Conservation (phyloP, 768 basidiomycete genomes). For the Crucibulum laeve region DNA sequence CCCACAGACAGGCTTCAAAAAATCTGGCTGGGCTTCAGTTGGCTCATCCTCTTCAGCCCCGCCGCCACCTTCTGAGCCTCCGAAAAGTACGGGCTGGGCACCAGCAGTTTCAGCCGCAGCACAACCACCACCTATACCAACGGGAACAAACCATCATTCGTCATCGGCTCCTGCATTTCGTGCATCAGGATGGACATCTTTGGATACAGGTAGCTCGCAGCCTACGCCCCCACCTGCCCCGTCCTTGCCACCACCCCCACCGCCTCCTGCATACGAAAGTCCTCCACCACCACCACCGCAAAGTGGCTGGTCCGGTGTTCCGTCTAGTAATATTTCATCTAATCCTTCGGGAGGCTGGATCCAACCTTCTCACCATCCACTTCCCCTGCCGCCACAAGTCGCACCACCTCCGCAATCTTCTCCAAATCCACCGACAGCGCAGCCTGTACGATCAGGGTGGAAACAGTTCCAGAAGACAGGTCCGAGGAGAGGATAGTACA, state of each 20-base stretch:
- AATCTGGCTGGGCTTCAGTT: constrained; percentile 48
- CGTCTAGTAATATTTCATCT: constrained; percentile 3
- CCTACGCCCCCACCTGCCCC: constrained; percentile 15
- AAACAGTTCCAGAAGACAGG: constrained; percentile 51
- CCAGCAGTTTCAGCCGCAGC: constrained; percentile 10
- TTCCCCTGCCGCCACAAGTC: constrained; percentile 4
- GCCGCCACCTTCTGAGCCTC: constrained; percentile 10
- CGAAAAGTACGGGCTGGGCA: no score
- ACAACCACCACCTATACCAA: constrained; percentile 12
- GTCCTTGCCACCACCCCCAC: constrained; percentile 17
- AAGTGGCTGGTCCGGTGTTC: constrained; percentile 9
- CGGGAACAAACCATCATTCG: constrained; percentile 6
- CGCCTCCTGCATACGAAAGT: constrained; percentile 14
- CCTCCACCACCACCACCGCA: constrained; percentile 13
- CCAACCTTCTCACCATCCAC: constrained; percentile 6
- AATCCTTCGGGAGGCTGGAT: no score
- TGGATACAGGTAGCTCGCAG: constrained; percentile 45
- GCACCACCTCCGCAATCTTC: constrained; percentile 3
- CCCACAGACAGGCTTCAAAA: constrained; percentile 30
- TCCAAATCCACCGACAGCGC: constrained; percentile 14
- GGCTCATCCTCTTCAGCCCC: constrained; percentile 17
- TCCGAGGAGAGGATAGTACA: constrained; percentile 19
- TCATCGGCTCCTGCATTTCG: constrained; percentile 45
- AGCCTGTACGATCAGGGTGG: constrained; percentile 45
- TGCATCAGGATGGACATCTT: constrained; percentile 62